Base-by-base conservation (phyloP, 306 rosid genomes). In the Quillaja saponaria region DNA sequence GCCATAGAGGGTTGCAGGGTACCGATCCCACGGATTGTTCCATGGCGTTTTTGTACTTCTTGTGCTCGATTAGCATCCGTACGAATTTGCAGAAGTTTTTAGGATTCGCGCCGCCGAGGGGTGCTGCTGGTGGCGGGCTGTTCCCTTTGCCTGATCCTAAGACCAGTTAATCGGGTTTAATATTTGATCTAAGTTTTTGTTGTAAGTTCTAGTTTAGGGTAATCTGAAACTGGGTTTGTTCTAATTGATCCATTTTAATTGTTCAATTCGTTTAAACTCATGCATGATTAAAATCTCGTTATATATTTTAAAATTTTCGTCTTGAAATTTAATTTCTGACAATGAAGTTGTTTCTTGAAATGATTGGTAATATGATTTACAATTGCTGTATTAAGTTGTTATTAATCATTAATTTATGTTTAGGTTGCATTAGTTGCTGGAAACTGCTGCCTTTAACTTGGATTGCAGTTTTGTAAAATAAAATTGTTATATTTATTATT, bases 81-180 rank as follows among this genome's bases (percentile, higher is more conserved):
- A 89, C 97, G 41, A 94, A 94, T 85, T 64, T 94, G 78, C 97
- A 94, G 87, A 89, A 94, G 82, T 87, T 94, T 75, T 79, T 94
- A 69, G 97, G 99, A 14, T 94, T 89, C 61, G 75, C 96, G 46
- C 99, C 96, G 14, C 99, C 97, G 8, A 81, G 99, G 45, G 97
- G 99, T 58, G 82, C 97, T 13, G 42, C 97, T 13, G 42, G 87
- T 14, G 76, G 86, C 17, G 96, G 99, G 18, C 80, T 89, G 66
- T 94, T 94, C 71, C 99, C 99, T 46, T 64, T 94, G 84, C 97
- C 99, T n/a, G 96, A 94, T 66, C 91, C 89, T 10, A 94, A 94
- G 77, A 87, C 96, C 77, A 94, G 69, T 74, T 94, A 85, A 88
- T 62, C 37, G 39, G 61, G 55, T 48, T 69, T 41, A 48, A 55